phyloP scores from a whole-genome alignment of 352 stramenopile genomes.

The Phytophthora megakarya region DNA sequence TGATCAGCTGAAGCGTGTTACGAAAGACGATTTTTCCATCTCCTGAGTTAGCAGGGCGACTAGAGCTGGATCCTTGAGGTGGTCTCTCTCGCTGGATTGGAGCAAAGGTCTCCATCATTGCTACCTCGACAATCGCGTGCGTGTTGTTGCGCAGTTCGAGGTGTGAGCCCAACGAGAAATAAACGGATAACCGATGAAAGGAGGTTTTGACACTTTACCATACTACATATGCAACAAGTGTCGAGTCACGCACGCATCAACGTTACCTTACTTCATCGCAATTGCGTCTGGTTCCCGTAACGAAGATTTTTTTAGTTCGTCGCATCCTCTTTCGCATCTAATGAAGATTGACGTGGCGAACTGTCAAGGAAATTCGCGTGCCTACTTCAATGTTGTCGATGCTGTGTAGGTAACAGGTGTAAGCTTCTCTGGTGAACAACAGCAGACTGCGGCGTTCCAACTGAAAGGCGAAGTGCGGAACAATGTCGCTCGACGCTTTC shows the following conservation, averaged over 20 bases:
- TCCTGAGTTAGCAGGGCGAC: neutral
- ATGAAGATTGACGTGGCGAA: constrained; percentile 52
- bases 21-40: constrained; percentile 5
- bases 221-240: constrained; percentile 11
- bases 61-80: constrained; percentile 7
- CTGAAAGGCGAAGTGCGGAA: constrained; percentile 43
- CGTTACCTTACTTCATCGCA: constrained; percentile 12
- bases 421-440: constrained; percentile 62
- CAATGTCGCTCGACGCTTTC: neutral
- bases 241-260: constrained; percentile 15
- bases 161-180: constrained; percentile 13
- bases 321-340: neutral
- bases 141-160: constrained; percentile 14
- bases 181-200: constrained; percentile 22
- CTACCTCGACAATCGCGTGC: constrained; percentile 4
- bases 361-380: constrained; percentile 61
- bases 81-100: constrained; percentile 15
- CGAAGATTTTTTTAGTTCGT: neutral
- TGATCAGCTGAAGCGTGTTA: constrained; percentile 18
- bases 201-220: constrained; percentile 20
- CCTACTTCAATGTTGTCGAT: constrained; percentile 55
- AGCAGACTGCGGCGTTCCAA: constrained; percentile 59
- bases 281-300: constrained; percentile 10
- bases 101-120: constrained; percentile 12
- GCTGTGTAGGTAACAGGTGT: constrained; percentile 64